Conservation (phyloP, 1,284 basidiomycete genomes). For the Cryptococcus floricola region DNA sequence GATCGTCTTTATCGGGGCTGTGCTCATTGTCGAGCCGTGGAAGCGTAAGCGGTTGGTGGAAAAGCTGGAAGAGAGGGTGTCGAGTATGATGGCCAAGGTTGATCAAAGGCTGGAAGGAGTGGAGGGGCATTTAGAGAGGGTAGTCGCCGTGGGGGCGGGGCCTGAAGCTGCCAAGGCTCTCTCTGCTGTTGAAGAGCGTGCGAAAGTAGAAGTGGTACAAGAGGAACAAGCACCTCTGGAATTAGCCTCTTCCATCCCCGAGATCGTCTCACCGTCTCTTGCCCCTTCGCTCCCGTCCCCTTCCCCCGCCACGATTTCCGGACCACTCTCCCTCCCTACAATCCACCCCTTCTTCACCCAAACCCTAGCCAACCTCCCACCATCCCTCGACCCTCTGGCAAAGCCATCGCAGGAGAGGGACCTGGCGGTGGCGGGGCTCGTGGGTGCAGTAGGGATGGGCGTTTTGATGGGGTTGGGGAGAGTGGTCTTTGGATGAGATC, state of each 20-base stretch:
- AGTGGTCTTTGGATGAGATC: conserved; percentile 2
- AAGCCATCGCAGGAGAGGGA: conserved; percentile 28
- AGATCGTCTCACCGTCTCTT: not conserved
- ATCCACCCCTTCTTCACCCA: conserved; percentile 5
- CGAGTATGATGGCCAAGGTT: conserved; percentile 59
- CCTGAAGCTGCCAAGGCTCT: not conserved
- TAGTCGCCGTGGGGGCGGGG: not conserved
- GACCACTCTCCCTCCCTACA: not conserved
- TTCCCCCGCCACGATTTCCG: not conserved
- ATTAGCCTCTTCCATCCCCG: not conserved
- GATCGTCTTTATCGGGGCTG: conserved; percentile 79
- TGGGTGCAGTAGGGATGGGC: conserved; percentile 13
- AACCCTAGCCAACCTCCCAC: conserved; percentile 9
- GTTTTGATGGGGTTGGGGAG: conserved; percentile 6
- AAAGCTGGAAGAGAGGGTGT: conserved; percentile 79
- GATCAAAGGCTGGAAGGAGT: conserved; percentile 29
- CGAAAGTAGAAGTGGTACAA: not conserved
- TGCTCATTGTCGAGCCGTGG: conserved; percentile 88
- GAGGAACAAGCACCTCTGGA: not conserved
- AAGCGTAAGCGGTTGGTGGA: conserved; percentile 76
- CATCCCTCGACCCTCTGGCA: conserved; percentile 18
- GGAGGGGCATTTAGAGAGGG: conserved; percentile 9
- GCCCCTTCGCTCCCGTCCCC: not conserved
- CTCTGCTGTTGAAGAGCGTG: not conserved
- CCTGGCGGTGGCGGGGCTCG: conserved; percentile 17